These are phyloP conservation scores for Westerdykella aurantiaca DNA, from an alignment of 2,329 filamentous ascomycete genomes.

Conservation along the genomic window DNA sequence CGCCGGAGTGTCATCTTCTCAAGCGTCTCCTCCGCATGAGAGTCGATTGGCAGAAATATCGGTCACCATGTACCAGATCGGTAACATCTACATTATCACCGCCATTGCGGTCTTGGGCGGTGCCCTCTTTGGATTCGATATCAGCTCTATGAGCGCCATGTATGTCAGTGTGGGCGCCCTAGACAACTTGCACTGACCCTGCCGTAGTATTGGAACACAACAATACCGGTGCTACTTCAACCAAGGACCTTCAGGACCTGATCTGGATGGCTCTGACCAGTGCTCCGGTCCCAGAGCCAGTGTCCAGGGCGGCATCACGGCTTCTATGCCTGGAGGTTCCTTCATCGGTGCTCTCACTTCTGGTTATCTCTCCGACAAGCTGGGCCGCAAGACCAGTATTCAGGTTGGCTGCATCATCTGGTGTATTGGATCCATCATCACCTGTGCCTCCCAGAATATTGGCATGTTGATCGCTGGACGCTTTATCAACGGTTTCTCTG, in stretches of 20 bases:
- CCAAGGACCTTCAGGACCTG: slow-evolving; percentile 41
- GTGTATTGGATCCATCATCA: slow-evolving; percentile 57
- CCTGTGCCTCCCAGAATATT: slow-evolving; percentile 59
- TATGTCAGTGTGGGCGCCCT: slow-evolving; percentile 10
- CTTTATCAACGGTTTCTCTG: slow-evolving; percentile 64
- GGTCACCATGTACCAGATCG: slow-evolving; percentile 38
- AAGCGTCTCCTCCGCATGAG: not conserved
- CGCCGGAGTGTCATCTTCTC: not conserved
- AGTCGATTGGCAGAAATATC: not conserved
- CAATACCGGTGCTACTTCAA: slow-evolving; percentile 69
- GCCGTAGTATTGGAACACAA: slow-evolving; percentile 53
- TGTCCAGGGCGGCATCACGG: slow-evolving; percentile 63
- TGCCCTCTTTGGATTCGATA: slow-evolving; percentile 72
- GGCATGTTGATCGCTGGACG: slow-evolving; percentile 67
- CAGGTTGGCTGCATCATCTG: slow-evolving; percentile 49
- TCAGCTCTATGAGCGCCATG: slow-evolving; percentile 62
- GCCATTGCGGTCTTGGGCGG: slow-evolving; percentile 59
- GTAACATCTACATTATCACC: slow-evolving; percentile 55
- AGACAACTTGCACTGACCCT: slow-evolving; percentile 26
- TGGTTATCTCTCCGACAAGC: slow-evolving; percentile 53
- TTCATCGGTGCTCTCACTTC: slow-evolving; percentile 59
- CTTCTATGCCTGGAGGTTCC: slow-evolving; percentile 65
- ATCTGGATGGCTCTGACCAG: slow-evolving; percentile 31
- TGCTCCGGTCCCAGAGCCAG: slow-evolving; percentile 51
- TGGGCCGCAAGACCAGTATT: slow-evolving; percentile 51